phyloP scores from a whole-genome alignment of 1,139 yeast genomes.

The Hansenula lynferdii region DNA sequence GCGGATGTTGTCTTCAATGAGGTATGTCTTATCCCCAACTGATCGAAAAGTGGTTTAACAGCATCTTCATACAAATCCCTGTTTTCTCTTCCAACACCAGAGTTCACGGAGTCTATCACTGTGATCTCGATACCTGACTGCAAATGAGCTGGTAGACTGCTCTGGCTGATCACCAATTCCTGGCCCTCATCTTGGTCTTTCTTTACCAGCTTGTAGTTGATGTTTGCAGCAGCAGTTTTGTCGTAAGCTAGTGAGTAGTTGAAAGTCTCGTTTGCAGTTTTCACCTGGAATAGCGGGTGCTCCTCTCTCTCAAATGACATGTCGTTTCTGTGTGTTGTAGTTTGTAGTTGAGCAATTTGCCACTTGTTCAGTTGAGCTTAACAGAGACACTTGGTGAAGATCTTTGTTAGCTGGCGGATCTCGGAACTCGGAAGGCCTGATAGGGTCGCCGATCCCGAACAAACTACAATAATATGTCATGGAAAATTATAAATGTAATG shows the following conservation, averaged over 20 bases:
- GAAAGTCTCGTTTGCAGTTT: background rate
- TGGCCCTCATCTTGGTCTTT: too few species aligned
- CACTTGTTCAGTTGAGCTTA: too few species aligned
- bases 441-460: too few species aligned
- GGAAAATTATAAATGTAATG: too few species aligned
- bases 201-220: constrained; percentile 2
- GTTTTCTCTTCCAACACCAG: constrained; percentile 48
- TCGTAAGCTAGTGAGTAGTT: constrained; percentile 1
- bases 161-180: background rate
- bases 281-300: background rate
- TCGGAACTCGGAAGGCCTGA: too few species aligned
- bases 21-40: constrained; percentile 31
- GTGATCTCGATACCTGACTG: constrained; percentile 5
- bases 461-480: too few species aligned
- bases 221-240: constrained; percentile 1
- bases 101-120: constrained; percentile 49
- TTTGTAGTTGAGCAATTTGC: too few species aligned
- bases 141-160: constrained; percentile 8
- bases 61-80: constrained; percentile 39
- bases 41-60: constrained; percentile 40
- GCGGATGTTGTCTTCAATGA: constrained; percentile 37
- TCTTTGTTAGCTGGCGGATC: too few species aligned
- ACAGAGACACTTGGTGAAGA: too few species aligned
- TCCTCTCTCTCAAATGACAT: background rate
- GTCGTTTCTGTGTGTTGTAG: too few species aligned